Evolutionary conservation across 306 rosid species (phyloP).

Genomic region (Cicer bijugum): DNA sequence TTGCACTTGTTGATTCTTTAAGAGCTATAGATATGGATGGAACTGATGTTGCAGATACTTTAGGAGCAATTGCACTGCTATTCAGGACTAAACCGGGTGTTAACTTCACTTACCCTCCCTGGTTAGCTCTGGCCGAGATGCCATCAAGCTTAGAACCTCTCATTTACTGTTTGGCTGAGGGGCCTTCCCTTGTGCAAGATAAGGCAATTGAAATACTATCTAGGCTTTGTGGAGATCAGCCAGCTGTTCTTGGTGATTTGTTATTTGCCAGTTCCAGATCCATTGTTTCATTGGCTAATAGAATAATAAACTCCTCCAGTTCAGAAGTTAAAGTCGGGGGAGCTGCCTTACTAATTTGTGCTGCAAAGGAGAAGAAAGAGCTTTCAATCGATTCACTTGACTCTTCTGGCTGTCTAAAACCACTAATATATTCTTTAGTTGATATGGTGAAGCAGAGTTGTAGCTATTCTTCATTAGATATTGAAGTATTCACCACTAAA

Average conservation of each 20-base stretch:
- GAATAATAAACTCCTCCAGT: slow-evolving; percentile 75
- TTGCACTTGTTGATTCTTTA: slow-evolving; percentile 80
- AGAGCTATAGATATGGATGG: slow-evolving; percentile 66
- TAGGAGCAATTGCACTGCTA: slow-evolving; percentile 80
- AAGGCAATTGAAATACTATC: slow-evolving; percentile 87
- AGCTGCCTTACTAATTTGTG: slow-evolving; percentile 78
- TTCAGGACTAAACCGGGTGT: slow-evolving; percentile 72
- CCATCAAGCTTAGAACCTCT: slow-evolving; percentile 78
- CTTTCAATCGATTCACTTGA: slow-evolving; percentile 73
- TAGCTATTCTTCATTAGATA: slow-evolving; percentile 58
- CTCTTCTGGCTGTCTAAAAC: slow-evolving; percentile 62
- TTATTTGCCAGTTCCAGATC: slow-evolving; percentile 65
- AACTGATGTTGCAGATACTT: slow-evolving; percentile 75
- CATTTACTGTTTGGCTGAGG: slow-evolving; percentile 81
- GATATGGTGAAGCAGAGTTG: slow-evolving; percentile 72
- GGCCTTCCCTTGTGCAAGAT: slow-evolving; percentile 78
- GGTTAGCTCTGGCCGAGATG: slow-evolving; percentile 71
- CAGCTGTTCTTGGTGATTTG: slow-evolving; percentile 66
- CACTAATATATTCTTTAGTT: slow-evolving; percentile 71
- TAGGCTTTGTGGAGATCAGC: slow-evolving; percentile 80
- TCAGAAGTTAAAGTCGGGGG: slow-evolving; percentile 87
- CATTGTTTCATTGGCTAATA: slow-evolving; percentile 72
- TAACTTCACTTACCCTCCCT: slow-evolving; percentile 59
- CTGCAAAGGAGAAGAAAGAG: slow-evolving; percentile 73
- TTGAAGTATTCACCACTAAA: slow-evolving; percentile 66